A percentile compares a stretch with the other conserved stretches of the same genome.
Conservation (phyloP, 768 basidiomycete genomes). For the Auricularia sp. region DNA sequence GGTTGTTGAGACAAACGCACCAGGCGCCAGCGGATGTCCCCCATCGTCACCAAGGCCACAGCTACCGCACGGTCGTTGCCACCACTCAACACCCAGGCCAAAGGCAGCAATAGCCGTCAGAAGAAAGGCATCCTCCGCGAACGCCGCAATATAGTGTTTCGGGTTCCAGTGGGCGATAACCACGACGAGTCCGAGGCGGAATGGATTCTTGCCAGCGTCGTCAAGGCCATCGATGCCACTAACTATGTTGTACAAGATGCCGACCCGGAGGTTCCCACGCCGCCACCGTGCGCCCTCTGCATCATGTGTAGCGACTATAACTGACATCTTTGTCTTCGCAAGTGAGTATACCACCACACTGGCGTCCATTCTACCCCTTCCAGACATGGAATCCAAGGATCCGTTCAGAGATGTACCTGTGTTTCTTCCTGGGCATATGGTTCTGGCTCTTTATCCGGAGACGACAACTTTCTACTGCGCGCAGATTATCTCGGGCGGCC, state of each 20-base stretch:
- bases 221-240: constrained; percentile 37
- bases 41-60: constrained; percentile 48
- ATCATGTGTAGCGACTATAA: neutral
- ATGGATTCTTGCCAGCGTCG: constrained; percentile 62
- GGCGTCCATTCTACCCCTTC: constrained; percentile 62
- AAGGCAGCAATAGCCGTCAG: constrained; percentile 46
- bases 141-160: constrained; percentile 75
- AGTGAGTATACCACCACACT: constrained; percentile 40
- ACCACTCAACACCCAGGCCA: neutral
- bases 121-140: constrained; percentile 61
- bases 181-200: constrained; percentile 34
- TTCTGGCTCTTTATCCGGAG: constrained; percentile 84
- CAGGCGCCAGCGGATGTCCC: constrained; percentile 44
- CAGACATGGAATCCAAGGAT: constrained; percentile 48
- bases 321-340: neutral
- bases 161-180: constrained; percentile 35
- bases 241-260: constrained; percentile 65
- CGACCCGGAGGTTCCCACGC: constrained; percentile 60
- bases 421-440: constrained; percentile 60
- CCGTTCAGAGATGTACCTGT: constrained; percentile 47
- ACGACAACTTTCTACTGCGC: constrained; percentile 88
- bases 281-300: constrained; percentile 17
- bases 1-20: constrained; percentile 22
- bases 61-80: constrained; percentile 18
- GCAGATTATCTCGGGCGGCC: constrained; percentile 59